These are phyloP conservation scores for Camptophora hylomeconis DNA, from an alignment of 2,329 filamentous ascomycete genomes.

Conservation along the genomic window DNA sequence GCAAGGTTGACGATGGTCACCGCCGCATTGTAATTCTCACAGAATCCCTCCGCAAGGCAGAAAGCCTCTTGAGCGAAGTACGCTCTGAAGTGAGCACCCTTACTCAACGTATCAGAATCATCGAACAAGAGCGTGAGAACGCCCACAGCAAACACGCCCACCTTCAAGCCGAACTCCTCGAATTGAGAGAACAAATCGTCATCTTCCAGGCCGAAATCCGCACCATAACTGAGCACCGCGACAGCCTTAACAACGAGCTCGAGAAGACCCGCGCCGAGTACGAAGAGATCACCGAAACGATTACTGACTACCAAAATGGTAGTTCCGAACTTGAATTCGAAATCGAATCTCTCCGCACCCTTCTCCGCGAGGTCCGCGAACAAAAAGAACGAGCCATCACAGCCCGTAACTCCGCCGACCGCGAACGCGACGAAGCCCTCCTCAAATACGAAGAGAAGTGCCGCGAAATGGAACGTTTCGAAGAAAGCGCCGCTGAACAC, in stretches of 20 bases:
- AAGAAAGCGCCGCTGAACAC: constrained; percentile 1
- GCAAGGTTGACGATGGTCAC: constrained; percentile 15
- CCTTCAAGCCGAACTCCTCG: constrained; percentile 14
- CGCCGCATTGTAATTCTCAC: constrained; percentile 15
- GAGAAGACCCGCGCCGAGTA: constrained; percentile 16
- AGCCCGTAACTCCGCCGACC: constrained; percentile 10
- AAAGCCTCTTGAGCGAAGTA: neutral
- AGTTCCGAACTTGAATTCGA: constrained; percentile 19
- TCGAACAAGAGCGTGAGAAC: constrained; percentile 20
- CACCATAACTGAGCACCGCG: constrained; percentile 14
- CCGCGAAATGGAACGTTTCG: constrained; percentile 5
- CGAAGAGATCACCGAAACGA: constrained; percentile 19
- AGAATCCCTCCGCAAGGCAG: constrained; percentile 11
- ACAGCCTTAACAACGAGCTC: constrained; percentile 16
- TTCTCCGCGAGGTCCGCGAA: constrained; percentile 19
- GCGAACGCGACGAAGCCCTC: constrained; percentile 5
- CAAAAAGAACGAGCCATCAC: constrained; percentile 21
- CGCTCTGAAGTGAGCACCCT: constrained; percentile 15
- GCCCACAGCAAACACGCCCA: constrained; percentile 16
- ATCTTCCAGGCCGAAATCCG: constrained; percentile 17
- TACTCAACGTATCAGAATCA: constrained; percentile 16
- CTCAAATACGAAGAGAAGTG: constrained; percentile 7
- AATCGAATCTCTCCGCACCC: constrained; percentile 18
- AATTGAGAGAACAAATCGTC: constrained; percentile 17
- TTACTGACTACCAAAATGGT: constrained; percentile 14